Evolutionary conservation across 2,329 filamentous ascomycete genomes (phyloP).

Genomic region (Aspergillus luchuensis): DNA sequence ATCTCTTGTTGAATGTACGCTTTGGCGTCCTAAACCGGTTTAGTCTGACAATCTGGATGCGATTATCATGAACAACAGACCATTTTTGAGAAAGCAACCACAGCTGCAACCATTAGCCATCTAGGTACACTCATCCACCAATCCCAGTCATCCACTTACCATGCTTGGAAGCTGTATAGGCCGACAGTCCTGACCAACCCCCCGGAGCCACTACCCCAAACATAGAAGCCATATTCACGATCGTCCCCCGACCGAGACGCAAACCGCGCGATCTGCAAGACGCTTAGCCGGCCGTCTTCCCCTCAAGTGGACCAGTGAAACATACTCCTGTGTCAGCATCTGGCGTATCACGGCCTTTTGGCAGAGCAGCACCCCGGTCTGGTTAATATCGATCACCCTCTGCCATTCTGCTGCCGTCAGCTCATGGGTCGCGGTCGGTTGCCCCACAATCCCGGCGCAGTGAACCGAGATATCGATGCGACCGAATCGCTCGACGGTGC

Average conservation of each 20-base stretch:
- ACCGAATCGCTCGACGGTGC: conserved; percentile 51
- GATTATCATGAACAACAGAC: conserved; percentile 11
- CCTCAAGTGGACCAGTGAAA: not conserved
- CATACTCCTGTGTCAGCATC: conserved; percentile 31
- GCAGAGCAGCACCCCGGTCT: conserved; percentile 60
- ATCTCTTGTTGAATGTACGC: conserved; percentile 55
- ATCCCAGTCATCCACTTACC: conserved; percentile 14
- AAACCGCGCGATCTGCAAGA: not conserved
- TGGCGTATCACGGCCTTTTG: not conserved
- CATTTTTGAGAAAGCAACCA: conserved; percentile 28
- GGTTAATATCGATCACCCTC: conserved; percentile 55
- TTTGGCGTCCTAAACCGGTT: conserved; percentile 41
- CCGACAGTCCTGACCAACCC: conserved; percentile 14
- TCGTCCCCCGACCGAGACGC: conserved; percentile 24
- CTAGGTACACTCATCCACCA: not conserved
- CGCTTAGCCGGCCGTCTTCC: conserved; percentile 8
- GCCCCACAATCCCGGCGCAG: conserved; percentile 55
- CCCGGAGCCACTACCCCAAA: conserved; percentile 24
- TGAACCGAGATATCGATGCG: conserved; percentile 60
- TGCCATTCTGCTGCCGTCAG: conserved; percentile 53
- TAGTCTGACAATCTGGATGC: not conserved
- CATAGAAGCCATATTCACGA: conserved; percentile 31
- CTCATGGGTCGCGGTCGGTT: conserved; percentile 49
- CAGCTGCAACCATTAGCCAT: conserved; percentile 17
- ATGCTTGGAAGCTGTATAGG: conserved; percentile 30